Base-by-base conservation (phyloP, 2,329 filamentous ascomycete species). In the Pseudogymnoascus sp. region DNA sequence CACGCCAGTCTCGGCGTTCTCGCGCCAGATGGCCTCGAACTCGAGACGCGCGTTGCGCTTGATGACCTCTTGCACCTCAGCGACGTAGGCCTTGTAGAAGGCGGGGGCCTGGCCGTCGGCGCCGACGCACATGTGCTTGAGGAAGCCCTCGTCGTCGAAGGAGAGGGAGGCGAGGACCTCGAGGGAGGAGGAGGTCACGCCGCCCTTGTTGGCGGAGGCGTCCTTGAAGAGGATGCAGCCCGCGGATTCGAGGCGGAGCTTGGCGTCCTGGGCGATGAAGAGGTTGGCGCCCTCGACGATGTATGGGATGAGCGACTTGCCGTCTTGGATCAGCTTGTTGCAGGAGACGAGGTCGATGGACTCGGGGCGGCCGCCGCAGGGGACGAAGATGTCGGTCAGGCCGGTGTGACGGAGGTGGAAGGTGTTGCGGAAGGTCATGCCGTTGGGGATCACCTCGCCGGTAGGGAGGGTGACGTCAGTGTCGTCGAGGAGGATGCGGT, bases 211-310 rank as follows among this genome's bases (percentile, higher is more conserved):
- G 62, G 93, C 92, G 37, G 91, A 96, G 4, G 94, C 94, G 75
- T 99, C 94, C 79, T 99, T 99, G 87, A 92, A 97, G 40, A 99
- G 77, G 69, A 97, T 86, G 72, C 91, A 95, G 64, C 94, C 94
- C n/a, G 93, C 92, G 69, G 91, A 88, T 78, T 99, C 94, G 12
- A 99, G 85, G 25, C 92, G 89, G 61, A 97, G 83, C 80, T 97
- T 97, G 69, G 93, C 93, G 71, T 99, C 94, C 76, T 99, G 94
- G 0, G 94, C 97, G 77, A 99, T 95, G 83, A 99, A 99, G 61
- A 99, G 81, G 75, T 97, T 99, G 75, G 94, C 94, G 60, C 94
- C 94, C 77, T 99, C 94, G 48, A 99, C 93, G 61, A 99, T 94
- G 78, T 95, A 99, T 0, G 93, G 92, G 64, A 99, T 88, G 9